Evolutionary conservation across 2,329 filamentous ascomycete species (phyloP), one percentile per base, ranked within the genome.

Genomic region (Davidsoniella virescens): DNA sequence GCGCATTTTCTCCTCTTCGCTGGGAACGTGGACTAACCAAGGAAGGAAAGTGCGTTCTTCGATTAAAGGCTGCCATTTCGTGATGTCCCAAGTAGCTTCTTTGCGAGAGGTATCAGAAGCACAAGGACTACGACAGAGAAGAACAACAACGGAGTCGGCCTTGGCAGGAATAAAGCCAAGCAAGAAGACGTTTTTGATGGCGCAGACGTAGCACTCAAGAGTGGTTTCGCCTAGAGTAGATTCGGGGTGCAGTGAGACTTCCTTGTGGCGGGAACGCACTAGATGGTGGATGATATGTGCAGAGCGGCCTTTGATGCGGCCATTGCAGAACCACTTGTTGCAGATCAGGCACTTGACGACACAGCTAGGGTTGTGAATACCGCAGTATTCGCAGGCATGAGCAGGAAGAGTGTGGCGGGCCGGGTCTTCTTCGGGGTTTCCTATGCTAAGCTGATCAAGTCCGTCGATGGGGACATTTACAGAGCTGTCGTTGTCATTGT

Each of bases 21-120:
- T 85, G 1, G 92, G 92, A 8, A 84, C 73, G 43, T 80, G 78
- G 6, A 98, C 90, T 20, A 98, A 84, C 92, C 92, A 98, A 38
- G 83, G 76, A 37, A 98, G 68, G 63, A 98, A 98, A 14, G 87
- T 92, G 46, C 92, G 86, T 61, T 98, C 92, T 65, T 95, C 88
- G 56, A 98, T 96, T 52, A 98, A 72, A 10, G 92, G 92, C 63
- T 96, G 88, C 92, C 92, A 98, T 62, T 88, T 80, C 23, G 90
- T 94, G 5, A 88, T 93, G 64, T 98, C 92, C 92, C 92, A 98
- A 64, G 92, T 98, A 88, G 98, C 96, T 61, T 98, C 92, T 67
- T 98, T 98, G 56, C 87, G 90, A 33, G 92, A 96, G 1, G 88
- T 84, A 68, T 85, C 90, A 25, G 92, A 83, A 33, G 90, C 92